Evolutionary conservation across 1,139 yeast genomes (phyloP).

Genomic region (Yamadazyma oceani): DNA sequence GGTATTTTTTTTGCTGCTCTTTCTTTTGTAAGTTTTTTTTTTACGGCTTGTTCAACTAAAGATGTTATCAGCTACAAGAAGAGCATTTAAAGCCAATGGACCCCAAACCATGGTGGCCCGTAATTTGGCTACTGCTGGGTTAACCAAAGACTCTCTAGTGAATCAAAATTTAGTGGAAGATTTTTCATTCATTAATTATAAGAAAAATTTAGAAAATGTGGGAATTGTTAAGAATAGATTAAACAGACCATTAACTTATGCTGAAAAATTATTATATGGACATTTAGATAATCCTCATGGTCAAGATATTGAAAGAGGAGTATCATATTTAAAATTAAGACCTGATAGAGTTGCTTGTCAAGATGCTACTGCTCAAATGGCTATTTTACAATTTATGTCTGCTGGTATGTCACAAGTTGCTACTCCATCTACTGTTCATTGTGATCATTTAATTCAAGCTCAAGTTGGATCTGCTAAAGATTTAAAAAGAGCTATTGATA

Average conservation of each 20-base stretch:
- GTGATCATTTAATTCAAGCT: conserved; percentile 99
- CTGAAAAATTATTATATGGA: conserved; percentile 94
- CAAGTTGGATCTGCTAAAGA: conserved; percentile 93
- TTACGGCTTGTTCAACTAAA: conserved; percentile 5
- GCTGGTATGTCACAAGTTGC: conserved; percentile 94
- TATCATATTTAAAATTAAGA: conserved; percentile 91
- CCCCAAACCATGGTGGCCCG: conserved; percentile 32
- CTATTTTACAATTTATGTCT: conserved; percentile 96
- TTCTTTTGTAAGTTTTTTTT: conserved; percentile 9
- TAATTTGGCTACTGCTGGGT: conserved; percentile 72
- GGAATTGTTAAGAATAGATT: conserved; percentile 84
- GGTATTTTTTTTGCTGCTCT: background rate
- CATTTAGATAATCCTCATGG: conserved; percentile 95
- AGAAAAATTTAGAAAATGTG: conserved; percentile 78
- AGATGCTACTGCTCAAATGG: conserved; percentile 99
- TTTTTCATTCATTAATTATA: conserved; percentile 77
- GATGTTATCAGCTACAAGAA: conserved; percentile 46
- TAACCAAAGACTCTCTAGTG: conserved; percentile 90
- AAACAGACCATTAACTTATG: conserved; percentile 93
- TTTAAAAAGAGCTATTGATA: conserved; percentile 86
- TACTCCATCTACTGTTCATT: conserved; percentile 96
- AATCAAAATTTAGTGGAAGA: conserved; percentile 88
- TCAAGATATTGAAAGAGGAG: conserved; percentile 95
- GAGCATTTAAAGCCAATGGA: conserved; percentile 33
- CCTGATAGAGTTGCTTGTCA: conserved; percentile 99